Evolutionary conservation across 306 rosid genomes (phyloP).

Genomic region (Mimosa pudica): DNA sequence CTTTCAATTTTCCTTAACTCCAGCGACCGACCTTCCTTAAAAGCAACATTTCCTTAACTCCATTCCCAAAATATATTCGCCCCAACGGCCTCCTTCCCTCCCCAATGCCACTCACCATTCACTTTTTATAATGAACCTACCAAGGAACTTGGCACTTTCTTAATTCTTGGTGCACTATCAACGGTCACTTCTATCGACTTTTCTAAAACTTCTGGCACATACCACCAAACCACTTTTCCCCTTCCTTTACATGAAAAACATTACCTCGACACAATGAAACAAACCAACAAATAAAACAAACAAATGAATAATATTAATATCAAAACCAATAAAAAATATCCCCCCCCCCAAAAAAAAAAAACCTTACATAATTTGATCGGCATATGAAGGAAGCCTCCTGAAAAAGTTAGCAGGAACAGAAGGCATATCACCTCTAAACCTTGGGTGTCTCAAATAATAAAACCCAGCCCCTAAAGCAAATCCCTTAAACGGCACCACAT

Average conservation of each 20-base stretch:
- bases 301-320: constrained; percentile 11
- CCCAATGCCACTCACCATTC: background rate
- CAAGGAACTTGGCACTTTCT: background rate
- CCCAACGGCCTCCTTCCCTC: constrained; percentile 18
- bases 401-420: constrained; percentile 68
- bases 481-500: constrained; percentile 64
- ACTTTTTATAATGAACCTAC: background rate
- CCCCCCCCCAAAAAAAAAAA: background rate
- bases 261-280: background rate
- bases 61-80: background rate
- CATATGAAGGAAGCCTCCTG: constrained; percentile 67
- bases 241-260: background rate
- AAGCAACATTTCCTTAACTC: constrained; percentile 9
- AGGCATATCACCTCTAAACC: constrained; percentile 85
- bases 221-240: background rate
- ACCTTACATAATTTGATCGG: constrained; percentile 74
- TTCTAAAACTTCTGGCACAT: background rate
- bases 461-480: constrained; percentile 60
- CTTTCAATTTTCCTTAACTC: background rate
- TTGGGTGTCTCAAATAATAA: constrained; percentile 75
- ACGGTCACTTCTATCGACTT: constrained; percentile 31
- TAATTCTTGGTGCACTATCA: background rate
- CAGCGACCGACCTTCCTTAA: constrained; percentile 1
- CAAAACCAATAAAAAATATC: background rate
- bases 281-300: constrained; percentile 26